Evolutionary conservation across 140 eudicot species (phyloP).

Genomic region (Bidens hawaiensis): DNA sequence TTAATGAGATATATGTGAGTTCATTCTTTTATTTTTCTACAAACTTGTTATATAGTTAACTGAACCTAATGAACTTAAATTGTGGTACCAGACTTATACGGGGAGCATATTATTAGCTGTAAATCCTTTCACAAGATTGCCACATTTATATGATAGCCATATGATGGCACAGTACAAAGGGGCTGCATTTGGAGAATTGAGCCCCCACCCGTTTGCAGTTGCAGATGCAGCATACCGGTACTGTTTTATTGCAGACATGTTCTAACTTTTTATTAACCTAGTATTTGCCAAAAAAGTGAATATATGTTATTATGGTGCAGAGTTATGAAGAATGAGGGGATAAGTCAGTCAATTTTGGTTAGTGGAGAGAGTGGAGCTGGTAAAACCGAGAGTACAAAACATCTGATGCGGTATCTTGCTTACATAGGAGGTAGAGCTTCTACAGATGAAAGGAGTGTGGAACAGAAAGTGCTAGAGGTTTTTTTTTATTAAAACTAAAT

Average conservation of each 20-base stretch:
- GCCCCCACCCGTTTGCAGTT: conserved; percentile 95
- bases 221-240: conserved; percentile 97
- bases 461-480: conserved; percentile 91
- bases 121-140: conserved; percentile 81
- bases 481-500: too few species aligned
- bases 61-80: conserved; percentile 29
- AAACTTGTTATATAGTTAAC: neutral
- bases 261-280: neutral
- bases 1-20: conserved; percentile 86
- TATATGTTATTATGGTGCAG: conserved; percentile 48
- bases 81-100: conserved; percentile 65
- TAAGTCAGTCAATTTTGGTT: conserved; percentile 91
- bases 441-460: conserved; percentile 79
- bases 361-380: conserved; percentile 99
- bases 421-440: conserved; percentile 94
- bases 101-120: conserved; percentile 86
- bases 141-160: conserved; percentile 85
- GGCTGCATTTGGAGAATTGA: conserved; percentile 78
- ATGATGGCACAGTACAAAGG: conserved; percentile 96
- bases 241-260: neutral
- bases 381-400: conserved; percentile 91
- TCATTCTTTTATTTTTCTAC: neutral
- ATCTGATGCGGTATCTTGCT: conserved; percentile 86
- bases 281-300: neutral
- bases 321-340: conserved; percentile 82